Conservation (phyloP, 2,329 filamentous ascomycete species). For the Graphilbum sp. region DNA sequence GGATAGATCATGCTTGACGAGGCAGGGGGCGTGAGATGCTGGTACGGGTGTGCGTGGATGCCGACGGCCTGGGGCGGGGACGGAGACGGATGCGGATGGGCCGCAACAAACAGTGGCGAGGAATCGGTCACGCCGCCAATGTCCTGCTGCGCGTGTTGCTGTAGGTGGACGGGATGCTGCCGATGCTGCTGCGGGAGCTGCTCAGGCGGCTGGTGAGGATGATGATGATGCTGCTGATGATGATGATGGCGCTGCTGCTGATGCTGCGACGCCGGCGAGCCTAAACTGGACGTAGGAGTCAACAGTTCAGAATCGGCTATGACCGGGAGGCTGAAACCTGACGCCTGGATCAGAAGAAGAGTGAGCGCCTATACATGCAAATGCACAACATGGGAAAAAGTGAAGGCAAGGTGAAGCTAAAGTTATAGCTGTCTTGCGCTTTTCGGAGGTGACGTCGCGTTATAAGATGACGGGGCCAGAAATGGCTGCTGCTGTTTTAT, state of each 20-base stretch:
- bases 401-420: too few relatives aligned
- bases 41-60: conserved; percentile 11
- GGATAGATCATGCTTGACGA: conserved; percentile 29
- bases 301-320: conserved; percentile 25
- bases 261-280: conserved; percentile 30
- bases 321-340: conserved; percentile 21
- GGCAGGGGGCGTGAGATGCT: conserved; percentile 31
- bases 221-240: not conserved
- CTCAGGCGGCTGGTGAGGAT: not conserved
- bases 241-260: conserved; percentile 18
- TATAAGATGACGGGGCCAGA: too few relatives aligned
- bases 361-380: not conserved
- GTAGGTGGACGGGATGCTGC: conserved; percentile 1
- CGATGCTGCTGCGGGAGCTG: conserved; percentile 17
- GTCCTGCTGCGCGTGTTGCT: not conserved
- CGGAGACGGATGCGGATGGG: conserved; percentile 7
- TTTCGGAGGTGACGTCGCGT: not conserved
- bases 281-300: conserved; percentile 33
- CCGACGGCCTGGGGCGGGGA: not conserved
- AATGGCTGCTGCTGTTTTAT: too few relatives aligned
- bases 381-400: not conserved
- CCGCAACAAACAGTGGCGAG: conserved; percentile 22
- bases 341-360: conserved; percentile 11
- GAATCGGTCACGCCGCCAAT: not conserved
- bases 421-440: too few relatives aligned